These are phyloP conservation scores for Lathyrus aphaca DNA, from an alignment of 306 rosid species.

Conservation along the genomic window DNA sequence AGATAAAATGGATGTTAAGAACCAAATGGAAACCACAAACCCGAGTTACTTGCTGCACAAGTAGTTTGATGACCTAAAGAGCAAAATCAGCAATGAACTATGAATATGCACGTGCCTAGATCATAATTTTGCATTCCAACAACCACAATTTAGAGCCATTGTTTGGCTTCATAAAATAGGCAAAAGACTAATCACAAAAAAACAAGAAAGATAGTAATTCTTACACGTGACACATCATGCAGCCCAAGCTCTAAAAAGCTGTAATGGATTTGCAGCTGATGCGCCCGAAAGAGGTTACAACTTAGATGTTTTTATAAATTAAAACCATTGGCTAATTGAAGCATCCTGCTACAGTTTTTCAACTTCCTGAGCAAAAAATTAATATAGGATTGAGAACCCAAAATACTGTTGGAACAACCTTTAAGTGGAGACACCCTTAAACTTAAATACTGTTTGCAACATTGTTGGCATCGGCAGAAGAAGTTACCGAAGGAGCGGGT, in stretches of 20 bases:
- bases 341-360: neutral
- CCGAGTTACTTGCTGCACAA: no score
- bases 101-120: neutral
- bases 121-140: neutral
- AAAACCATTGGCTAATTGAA: slow-evolving; percentile 26
- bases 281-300: neutral
- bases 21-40: no score
- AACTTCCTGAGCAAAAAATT: slow-evolving; percentile 1
- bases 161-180: no score
- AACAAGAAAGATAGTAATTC: neutral
- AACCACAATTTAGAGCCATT: no score
- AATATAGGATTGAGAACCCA: neutral
- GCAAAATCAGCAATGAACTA: neutral
- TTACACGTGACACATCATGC: neutral
- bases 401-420: neutral
- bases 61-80: no score
- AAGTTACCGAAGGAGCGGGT: slow-evolving; percentile 55
- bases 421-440: slow-evolving; percentile 19
- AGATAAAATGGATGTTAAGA: no score
- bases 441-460: slow-evolving; percentile 32
- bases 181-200: slow-evolving; percentile 12
- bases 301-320: no score
- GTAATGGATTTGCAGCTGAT: neutral
- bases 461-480: slow-evolving; percentile 37
- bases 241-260: neutral